Conservation (phyloP, 2,329 filamentous ascomycete species). For the Fusarium sp. region DNA sequence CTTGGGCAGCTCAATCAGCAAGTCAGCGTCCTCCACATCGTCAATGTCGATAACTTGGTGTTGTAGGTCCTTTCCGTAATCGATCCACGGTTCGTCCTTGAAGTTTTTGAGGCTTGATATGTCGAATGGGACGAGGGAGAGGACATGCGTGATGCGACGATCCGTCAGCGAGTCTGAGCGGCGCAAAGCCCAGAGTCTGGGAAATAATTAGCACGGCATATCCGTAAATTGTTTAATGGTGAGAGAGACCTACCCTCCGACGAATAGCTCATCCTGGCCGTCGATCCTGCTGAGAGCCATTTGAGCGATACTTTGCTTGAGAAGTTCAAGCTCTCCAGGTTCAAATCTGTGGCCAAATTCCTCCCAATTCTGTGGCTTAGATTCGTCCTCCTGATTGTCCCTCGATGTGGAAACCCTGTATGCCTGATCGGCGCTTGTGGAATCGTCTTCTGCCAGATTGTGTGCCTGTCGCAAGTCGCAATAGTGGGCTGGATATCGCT, state of each 20-base stretch:
- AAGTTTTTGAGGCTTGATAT: conserved; percentile 51
- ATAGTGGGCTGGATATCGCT: neutral
- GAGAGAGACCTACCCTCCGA: conserved; percentile 48
- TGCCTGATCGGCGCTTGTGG: neutral
- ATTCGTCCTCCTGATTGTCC: conserved; percentile 1
- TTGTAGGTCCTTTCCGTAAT: conserved; percentile 65
- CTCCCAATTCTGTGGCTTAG: conserved; percentile 34
- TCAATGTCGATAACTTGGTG: conserved; percentile 86
- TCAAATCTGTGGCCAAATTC: conserved; percentile 37
- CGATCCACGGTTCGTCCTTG: conserved; percentile 58
- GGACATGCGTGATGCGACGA: conserved; percentile 84
- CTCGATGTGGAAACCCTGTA: neutral
- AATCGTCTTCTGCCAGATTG: conserved; percentile 22
- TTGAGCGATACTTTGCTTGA: conserved; percentile 44
- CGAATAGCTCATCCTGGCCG: conserved; percentile 52
- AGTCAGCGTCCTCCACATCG: conserved; percentile 88
- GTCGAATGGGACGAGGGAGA: conserved; percentile 77
- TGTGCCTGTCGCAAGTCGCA: neutral
- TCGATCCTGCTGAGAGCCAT: conserved; percentile 56
- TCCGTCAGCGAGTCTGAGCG: conserved; percentile 74
- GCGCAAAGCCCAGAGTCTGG: conserved; percentile 78
- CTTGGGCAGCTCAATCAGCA: conserved; percentile 80
- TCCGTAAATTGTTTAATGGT: neutral
- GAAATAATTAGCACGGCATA: conserved; percentile 11
- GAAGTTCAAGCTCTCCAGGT: conserved; percentile 33